Base-by-base conservation (phyloP, 306 rosid genomes). In the Parietaria judaica region DNA sequence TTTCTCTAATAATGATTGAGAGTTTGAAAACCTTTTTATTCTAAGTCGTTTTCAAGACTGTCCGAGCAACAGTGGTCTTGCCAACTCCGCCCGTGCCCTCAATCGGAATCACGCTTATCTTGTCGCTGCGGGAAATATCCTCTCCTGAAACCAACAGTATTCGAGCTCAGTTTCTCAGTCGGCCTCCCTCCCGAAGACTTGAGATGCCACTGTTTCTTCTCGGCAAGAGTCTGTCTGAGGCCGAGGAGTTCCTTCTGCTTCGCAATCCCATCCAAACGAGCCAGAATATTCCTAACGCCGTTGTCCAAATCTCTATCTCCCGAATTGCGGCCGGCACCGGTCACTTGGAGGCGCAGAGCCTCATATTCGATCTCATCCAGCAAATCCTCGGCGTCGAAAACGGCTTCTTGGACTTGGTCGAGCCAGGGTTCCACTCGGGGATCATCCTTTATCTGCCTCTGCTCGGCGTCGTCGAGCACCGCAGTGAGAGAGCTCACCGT, bases 1-100 rank as follows among this genome's bases (percentile, higher is more conserved):
- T n/a, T n/a, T n/a, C n/a, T n/a, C n/a, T n/a, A n/a, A n/a, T n/a
- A n/a, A n/a, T n/a, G n/a, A n/a, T 23, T 23, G 31, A 23, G 1
- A 23, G 2, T 23, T 23, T 23, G 31, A 23, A 23, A 23, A 23
- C 31, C 31, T 23, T 23, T 2, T 23, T 23, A 23, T 23, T 23
- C 31, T 23, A 23, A 23, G 31, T 23, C 31, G 31, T 23, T 23
- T 23, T 23, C 31, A 23, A 60, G 6, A 45, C 52, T 16, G 35
- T n/a, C 3, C 44, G 65, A 15, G 65, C 65, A 11, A 60, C 39
- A 2, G 65, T 46, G 35, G 65, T 60, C 48, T 60, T 43, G 1
- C 65, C 65, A 6, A 60, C 50, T 15, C 63, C 63, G 9, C 63
- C 63, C 49, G 41, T 38, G 16, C 60, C 60, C 38, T 31, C 60